A percentile compares a stretch with the other conserved stretches of the same genome.
Conservation (phyloP, 768 basidiomycete genomes). For the Roridomyces roridus region DNA sequence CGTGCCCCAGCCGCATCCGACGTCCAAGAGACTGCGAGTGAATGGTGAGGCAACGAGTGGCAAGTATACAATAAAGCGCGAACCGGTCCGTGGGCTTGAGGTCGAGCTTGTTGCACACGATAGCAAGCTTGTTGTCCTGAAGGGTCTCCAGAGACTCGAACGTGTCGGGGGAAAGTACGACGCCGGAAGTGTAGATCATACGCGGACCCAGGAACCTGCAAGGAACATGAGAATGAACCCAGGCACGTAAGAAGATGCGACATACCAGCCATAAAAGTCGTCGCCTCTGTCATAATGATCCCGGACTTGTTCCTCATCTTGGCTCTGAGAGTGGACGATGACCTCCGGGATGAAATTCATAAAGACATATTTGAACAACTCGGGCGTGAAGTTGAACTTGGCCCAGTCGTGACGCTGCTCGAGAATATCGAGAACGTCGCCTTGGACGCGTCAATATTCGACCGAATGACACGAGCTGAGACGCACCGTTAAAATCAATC, state of each 20-base stretch:
- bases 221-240: not conserved
- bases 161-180: slow-evolving; percentile 72
- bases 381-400: slow-evolving; percentile 86
- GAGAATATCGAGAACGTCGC: slow-evolving; percentile 91
- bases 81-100: slow-evolving; percentile 83
- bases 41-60: not conserved
- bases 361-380: slow-evolving; percentile 95
- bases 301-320: slow-evolving; percentile 95
- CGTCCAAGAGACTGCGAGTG: slow-evolving; percentile 66
- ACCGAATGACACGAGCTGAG: slow-evolving; percentile 2
- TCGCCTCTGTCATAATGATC: slow-evolving; percentile 97
- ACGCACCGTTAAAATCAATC: slow-evolving; percentile 91
- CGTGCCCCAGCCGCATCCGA: slow-evolving; percentile 97
- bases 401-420: slow-evolving; percentile 98
- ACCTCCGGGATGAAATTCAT: slow-evolving; percentile 91
- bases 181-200: slow-evolving; percentile 97
- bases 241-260: slow-evolving; percentile 1
- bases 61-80: slow-evolving; percentile 2
- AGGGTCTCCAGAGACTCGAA: slow-evolving; percentile 90
- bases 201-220: slow-evolving; percentile 90
- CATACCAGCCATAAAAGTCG: slow-evolving; percentile 91
- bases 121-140: slow-evolving; percentile 96
- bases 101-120: slow-evolving; percentile 94
- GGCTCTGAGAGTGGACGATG: slow-evolving; percentile 84
- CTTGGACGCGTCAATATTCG: slow-evolving; percentile 43